Evolutionary conservation across 1,139 yeast genomes (phyloP), one percentile per base, ranked within the genome.

Genomic region (Scheffersomyces stambukii): DNA sequence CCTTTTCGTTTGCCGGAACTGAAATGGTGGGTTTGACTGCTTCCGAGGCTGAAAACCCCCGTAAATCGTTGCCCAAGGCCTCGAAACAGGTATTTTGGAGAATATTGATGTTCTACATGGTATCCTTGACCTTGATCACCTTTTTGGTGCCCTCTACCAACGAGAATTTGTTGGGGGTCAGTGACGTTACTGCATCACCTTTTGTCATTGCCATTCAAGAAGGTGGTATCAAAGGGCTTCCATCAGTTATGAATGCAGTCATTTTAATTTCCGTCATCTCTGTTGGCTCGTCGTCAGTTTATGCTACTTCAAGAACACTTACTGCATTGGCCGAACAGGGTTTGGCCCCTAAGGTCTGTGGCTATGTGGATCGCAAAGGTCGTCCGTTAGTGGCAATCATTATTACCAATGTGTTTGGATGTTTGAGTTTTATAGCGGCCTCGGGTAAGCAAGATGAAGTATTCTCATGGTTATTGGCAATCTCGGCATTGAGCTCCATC

Each of bases 171-270:
- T 37, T 52, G 18, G 52, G 56, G 8, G 60, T 75, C 1, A 32
- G 42, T 7, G 51, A 46, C 32, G 48, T 46, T 5, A 38, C 47
- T n/a, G 52, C 52, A 3, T 47, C 52, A 5, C 54, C 54, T 6
- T 28, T 75, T 41, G 81, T 77, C 33, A 70, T 76, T 50, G 80
- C 82, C 23, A 67, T 76, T 36, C 60, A 54, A 24, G 61, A 65
- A 28, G 76, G 71, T 25, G 77, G 77, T 38, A 64, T 73, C 40
- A 56, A 52, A 25, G 79, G 75, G 35, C 60, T 80, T 32, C 78
- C 77, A 33, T 66, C 68, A 33, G 75, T 63, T 28, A 54, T 71
- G 50, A 71, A 70, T 42, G 75, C 66, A 8, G 72, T 70, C 17
- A 69, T 70, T 33, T 46, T 71, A 38, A 48, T 70, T 26, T 64